A percentile compares a stretch with the other conserved stretches of the same genome.
Conservation (phyloP, 2,329 filamentous ascomycete genomes). For the Hansfordia pulvinata region DNA sequence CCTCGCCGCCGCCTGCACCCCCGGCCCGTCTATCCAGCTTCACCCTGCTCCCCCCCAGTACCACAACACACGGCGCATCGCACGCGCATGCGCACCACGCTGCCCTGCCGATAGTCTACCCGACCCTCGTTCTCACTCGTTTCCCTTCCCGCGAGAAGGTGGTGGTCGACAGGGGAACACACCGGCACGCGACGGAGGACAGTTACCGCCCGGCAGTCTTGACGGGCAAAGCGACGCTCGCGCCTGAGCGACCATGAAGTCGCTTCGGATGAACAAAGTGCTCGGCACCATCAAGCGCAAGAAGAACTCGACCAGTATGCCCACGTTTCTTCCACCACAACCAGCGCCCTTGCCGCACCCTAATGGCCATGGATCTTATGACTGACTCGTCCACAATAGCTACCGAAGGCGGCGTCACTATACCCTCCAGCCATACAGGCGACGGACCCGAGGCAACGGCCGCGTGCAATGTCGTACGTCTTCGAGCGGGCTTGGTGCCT, state of each 20-base stretch:
- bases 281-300: slow-evolving; percentile 39
- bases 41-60: too few relatives aligned
- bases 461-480: slow-evolving; percentile 49
- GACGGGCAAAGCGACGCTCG: too few relatives aligned
- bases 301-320: slow-evolving; percentile 10
- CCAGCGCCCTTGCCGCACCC: slow-evolving; percentile 1
- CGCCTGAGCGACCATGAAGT: too few relatives aligned
- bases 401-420: slow-evolving; percentile 7
- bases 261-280: slow-evolving; percentile 41
- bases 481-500: slow-evolving; percentile 1
- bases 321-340: slow-evolving; percentile 3
- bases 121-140: too few relatives aligned
- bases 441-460: slow-evolving; percentile 57
- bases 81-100: background rate
- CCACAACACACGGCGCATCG: too few relatives aligned
- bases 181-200: background rate
- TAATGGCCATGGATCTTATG: slow-evolving; percentile 4
- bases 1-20: too few relatives aligned
- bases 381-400: slow-evolving; percentile 4
- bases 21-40: too few relatives aligned
- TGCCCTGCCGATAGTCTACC: too few relatives aligned
- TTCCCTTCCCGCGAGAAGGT: too few relatives aligned
- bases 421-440: slow-evolving; percentile 18
- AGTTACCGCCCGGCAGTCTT: too few relatives aligned
- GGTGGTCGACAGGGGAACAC: too few relatives aligned